phyloP scores from a whole-genome alignment of 2,329 filamentous ascomycete species.

The Colletotrichum cuscutae region DNA sequence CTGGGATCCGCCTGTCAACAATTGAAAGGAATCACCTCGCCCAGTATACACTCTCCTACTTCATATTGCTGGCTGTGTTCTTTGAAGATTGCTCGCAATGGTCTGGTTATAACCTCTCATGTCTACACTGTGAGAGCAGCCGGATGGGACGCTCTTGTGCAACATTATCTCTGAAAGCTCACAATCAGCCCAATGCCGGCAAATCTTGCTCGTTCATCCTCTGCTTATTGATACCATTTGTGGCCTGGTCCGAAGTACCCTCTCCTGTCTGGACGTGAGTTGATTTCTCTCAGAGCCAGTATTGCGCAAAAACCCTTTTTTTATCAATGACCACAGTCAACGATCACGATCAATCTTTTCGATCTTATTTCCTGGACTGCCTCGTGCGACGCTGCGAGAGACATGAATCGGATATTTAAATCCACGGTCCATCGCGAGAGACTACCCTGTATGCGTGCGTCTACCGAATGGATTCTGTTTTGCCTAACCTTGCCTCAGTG shows the following conservation, averaged over 20 bases:
- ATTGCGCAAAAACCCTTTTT: background rate
- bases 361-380: too few relatives aligned
- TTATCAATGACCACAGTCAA: background rate
- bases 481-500: conserved; percentile 2
- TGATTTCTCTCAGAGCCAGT: background rate
- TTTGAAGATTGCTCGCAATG: too few relatives aligned
- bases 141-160: background rate
- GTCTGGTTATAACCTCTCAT: too few relatives aligned
- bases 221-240: background rate
- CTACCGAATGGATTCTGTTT: conserved; percentile 14
- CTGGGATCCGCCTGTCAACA: background rate
- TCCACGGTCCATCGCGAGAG: conserved; percentile 12
- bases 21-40: conserved; percentile 11
- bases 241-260: background rate
- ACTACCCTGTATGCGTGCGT: background rate
- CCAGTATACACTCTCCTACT: background rate
- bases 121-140: background rate
- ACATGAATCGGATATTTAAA: conserved; percentile 31
- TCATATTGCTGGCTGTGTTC: background rate
- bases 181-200: background rate
- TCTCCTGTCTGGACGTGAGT: background rate
- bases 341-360: background rate
- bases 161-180: background rate
- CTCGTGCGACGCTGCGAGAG: background rate
- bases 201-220: background rate